phyloP scores from a whole-genome alignment of 768 basidiomycete genomes.

The Sistotremastrum suecicum region DNA sequence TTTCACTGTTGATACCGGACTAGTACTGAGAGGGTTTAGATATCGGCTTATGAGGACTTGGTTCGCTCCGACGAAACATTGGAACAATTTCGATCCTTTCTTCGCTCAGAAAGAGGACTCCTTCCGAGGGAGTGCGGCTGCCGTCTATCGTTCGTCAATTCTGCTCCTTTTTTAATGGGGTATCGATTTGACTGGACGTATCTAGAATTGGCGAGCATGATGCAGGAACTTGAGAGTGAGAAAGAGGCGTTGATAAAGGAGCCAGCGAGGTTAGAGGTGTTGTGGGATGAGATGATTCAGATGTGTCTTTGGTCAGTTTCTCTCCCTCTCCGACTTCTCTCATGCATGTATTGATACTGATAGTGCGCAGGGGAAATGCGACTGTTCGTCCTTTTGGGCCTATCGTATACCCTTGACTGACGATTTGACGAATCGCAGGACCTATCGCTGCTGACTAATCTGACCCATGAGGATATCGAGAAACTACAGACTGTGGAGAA shows the following conservation, averaged over 20 bases:
- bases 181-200: background rate
- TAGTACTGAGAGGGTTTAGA: constrained; percentile 22
- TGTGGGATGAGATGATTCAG: constrained; percentile 79
- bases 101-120: constrained; percentile 61
- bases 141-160: constrained; percentile 54
- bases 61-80: constrained; percentile 52
- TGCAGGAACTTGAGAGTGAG: constrained; percentile 48
- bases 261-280: constrained; percentile 37
- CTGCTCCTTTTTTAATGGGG: constrained; percentile 1
- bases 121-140: constrained; percentile 63
- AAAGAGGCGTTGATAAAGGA: constrained; percentile 31
- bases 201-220: constrained; percentile 58
- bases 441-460: constrained; percentile 76
- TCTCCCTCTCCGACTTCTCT: background rate
- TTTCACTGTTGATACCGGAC: background rate
- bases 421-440: constrained; percentile 38
- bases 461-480: constrained; percentile 72
- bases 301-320: constrained; percentile 66
- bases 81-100: constrained; percentile 78
- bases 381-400: constrained; percentile 36
- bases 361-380: constrained; percentile 72
- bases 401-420: background rate
- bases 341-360: background rate
- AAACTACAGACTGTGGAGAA: constrained; percentile 70
- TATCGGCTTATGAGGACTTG: constrained; percentile 73